Conservation (phyloP, 441 rosid genomes). For the Raphanus hybrid region DNA sequence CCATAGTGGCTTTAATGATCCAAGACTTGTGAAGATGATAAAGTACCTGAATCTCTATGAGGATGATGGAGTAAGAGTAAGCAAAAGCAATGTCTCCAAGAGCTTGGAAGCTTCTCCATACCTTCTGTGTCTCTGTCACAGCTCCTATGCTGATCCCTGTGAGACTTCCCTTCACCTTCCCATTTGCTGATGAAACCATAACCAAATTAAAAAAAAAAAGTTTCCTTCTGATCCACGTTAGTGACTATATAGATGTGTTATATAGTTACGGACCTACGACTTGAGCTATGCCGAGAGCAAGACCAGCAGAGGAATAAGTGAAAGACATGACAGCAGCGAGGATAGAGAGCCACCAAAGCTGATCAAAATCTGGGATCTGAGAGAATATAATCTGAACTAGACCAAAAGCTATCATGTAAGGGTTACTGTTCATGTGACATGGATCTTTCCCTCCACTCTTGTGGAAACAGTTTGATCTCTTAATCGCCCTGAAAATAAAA, state of each 20-base stretch:
- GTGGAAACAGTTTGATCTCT: slow-evolving; percentile 81
- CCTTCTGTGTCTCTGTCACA: slow-evolving; percentile 68
- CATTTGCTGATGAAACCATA: slow-evolving; percentile 44
- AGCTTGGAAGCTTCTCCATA: slow-evolving; percentile 85
- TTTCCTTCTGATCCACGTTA: background rate
- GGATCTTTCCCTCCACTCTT: slow-evolving; percentile 54
- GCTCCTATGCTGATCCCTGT: slow-evolving; percentile 66
- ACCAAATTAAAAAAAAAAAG: background rate
- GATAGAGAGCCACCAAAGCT: slow-evolving; percentile 87
- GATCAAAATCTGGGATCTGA: slow-evolving; percentile 89
- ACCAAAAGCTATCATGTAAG: slow-evolving; percentile 86
- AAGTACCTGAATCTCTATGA: slow-evolving; percentile 80
- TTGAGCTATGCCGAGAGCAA: slow-evolving; percentile 75
- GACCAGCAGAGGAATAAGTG: slow-evolving; percentile 83
- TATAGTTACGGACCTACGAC: slow-evolving; percentile 51
- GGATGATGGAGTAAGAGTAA: slow-evolving; percentile 78
- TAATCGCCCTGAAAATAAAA: slow-evolving; percentile 65
- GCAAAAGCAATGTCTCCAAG: slow-evolving; percentile 89
- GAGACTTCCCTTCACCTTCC: slow-evolving; percentile 63
- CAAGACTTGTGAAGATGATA: slow-evolving; percentile 4
- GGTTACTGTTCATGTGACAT: slow-evolving; percentile 69
- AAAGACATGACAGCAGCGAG: slow-evolving; percentile 92
- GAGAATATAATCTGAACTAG: slow-evolving; percentile 65
- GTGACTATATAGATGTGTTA: background rate
- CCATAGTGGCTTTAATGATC: background rate